phyloP scores from a whole-genome alignment of 345 rosid genomes.

The Draba incana region DNA sequence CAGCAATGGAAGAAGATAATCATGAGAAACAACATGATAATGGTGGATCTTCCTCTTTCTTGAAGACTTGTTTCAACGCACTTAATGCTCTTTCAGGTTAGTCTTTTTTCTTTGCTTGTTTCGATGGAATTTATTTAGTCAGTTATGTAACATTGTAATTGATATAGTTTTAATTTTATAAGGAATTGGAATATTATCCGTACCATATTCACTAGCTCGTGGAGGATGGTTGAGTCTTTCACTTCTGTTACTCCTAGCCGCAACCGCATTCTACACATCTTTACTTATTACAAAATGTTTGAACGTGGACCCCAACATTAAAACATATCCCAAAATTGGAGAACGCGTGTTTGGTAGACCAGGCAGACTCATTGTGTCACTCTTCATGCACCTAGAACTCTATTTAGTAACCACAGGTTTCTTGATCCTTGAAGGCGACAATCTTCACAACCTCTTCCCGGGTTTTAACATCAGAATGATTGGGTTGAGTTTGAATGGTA shows the following conservation, averaged over 20 bases:
- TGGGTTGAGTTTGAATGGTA: conserved; percentile 39
- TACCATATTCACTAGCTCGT: conserved; percentile 52
- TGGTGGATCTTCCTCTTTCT: conserved; percentile 31
- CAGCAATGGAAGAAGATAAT: conserved; percentile 40
- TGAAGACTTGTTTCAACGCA: conserved; percentile 40
- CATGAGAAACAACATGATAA: conserved; percentile 12
- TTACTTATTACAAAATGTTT: conserved; percentile 47
- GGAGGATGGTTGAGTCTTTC: conserved; percentile 59
- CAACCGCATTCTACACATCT: conserved; percentile 46
- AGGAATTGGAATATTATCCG: conserved; percentile 53
- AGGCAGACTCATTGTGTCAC: conserved; percentile 48
- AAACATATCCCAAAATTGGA: conserved; percentile 46
- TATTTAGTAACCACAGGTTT: conserved; percentile 55
- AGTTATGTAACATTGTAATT: background rate
- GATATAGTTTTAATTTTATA: background rate
- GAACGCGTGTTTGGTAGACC: conserved; percentile 49
- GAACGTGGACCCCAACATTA: conserved; percentile 43
- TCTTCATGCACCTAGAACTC: conserved; percentile 48
- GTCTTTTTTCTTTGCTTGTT: background rate
- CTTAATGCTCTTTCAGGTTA: conserved; percentile 42
- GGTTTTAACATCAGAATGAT: conserved; percentile 39
- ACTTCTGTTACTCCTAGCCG: conserved; percentile 43
- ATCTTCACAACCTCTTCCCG: conserved; percentile 49
- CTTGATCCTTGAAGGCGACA: conserved; percentile 55
- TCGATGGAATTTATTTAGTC: background rate